These are phyloP conservation scores for Caryopteris hybrid DNA, from an alignment of 305 asterid genomes.

Conservation along the genomic window DNA sequence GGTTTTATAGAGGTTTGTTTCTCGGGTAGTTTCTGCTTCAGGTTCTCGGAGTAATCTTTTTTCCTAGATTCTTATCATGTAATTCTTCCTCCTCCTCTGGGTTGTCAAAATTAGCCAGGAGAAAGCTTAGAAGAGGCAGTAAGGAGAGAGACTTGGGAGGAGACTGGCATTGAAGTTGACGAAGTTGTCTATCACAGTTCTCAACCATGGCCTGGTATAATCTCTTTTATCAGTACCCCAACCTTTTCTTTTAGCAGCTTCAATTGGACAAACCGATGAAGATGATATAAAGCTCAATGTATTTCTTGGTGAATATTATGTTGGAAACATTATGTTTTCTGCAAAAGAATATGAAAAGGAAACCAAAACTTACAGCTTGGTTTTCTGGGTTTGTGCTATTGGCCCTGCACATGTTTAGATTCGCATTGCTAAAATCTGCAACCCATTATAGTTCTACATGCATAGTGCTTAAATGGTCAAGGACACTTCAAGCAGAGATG, in stretches of 20 bases:
- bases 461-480: not conserved
- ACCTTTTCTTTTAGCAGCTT: not conserved
- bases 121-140: conserved; percentile 98
- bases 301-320: not conserved
- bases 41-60: not conserved
- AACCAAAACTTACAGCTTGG: too few species aligned
- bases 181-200: conserved; percentile 93
- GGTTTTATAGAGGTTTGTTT: conserved; percentile 83
- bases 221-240: not conserved
- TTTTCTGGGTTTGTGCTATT: not conserved
- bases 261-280: not conserved
- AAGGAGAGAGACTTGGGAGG: conserved; percentile 95
- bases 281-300: not conserved
- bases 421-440: not conserved
- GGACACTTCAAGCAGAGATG: not conserved
- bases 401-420: not conserved
- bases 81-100: not conserved
- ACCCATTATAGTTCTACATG: not conserved
- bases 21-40: conserved; percentile 3
- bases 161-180: conserved; percentile 91
- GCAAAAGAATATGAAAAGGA: not conserved
- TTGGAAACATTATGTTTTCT: not conserved
- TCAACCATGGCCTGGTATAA: conserved; percentile 96
- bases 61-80: conserved; percentile 1
- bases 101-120: conserved; percentile 62